Conservation (phyloP, 2,329 filamentous ascomycete genomes). For the Rhynchosporium secalis region DNA sequence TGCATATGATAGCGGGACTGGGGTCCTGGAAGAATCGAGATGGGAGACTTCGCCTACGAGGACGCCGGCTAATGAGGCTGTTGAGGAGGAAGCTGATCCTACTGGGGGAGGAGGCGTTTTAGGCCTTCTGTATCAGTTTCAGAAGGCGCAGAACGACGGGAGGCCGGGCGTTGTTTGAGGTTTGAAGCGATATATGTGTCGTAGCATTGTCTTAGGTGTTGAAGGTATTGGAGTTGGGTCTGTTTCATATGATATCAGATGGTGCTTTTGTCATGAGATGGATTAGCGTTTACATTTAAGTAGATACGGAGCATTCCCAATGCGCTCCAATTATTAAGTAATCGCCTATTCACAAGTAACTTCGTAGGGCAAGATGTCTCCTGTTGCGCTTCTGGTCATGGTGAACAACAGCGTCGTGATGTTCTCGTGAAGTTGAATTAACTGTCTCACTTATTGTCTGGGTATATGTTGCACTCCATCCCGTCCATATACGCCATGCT, state of each 20-base stretch:
- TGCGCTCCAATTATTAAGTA: neutral
- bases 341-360: neutral
- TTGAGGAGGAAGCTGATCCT: conserved; percentile 49
- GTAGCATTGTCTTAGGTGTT: neutral
- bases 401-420: neutral
- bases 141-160: conserved; percentile 59
- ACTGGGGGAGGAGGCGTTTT: conserved; percentile 57
- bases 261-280: neutral
- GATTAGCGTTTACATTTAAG: neutral
- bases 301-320: neutral
- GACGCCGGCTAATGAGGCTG: conserved; percentile 41
- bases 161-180: conserved; percentile 24
- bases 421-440: neutral
- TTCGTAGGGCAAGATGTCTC: neutral
- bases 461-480: neutral
- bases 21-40: conserved; percentile 45
- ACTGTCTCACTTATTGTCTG: neutral
- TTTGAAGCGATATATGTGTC: neutral
- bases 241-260: conserved; percentile 1
- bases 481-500: neutral
- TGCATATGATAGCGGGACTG: conserved; percentile 35
- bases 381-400: neutral
- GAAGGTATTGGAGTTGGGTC: neutral
- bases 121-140: conserved; percentile 66
- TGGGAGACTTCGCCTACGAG: conserved; percentile 44